Conservation (phyloP, 768 basidiomycete species). For the Thelephora ganbajun region DNA sequence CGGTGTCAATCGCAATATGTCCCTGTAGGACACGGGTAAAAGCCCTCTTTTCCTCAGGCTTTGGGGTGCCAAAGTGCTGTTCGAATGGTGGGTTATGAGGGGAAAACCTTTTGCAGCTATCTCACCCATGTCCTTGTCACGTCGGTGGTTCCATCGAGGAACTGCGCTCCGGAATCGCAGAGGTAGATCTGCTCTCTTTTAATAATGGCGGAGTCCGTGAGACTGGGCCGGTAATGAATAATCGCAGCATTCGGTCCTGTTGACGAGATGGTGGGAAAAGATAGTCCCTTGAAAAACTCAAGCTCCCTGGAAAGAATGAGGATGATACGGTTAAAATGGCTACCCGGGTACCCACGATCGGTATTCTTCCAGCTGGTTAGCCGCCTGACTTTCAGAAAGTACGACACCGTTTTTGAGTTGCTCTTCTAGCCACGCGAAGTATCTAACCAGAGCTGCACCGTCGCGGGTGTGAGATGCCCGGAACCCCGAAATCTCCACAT, state of each 20-base stretch:
- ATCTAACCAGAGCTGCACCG: slow-evolving; percentile 73
- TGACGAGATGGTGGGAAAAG: slow-evolving; percentile 87
- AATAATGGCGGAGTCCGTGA: slow-evolving; percentile 58
- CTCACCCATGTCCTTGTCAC: slow-evolving; percentile 79
- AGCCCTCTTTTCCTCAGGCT: slow-evolving; percentile 67
- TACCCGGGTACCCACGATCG: slow-evolving; percentile 44
- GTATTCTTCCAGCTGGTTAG: slow-evolving; percentile 65
- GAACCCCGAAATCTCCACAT: slow-evolving; percentile 75
- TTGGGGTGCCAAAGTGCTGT: slow-evolving; percentile 82
- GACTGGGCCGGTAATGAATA: slow-evolving; percentile 85
- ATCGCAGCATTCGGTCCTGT: slow-evolving; percentile 92
- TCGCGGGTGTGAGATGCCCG: slow-evolving; percentile 80
- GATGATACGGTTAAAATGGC: background rate
- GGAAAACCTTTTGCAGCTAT: background rate
- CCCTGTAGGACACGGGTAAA: slow-evolving; percentile 90
- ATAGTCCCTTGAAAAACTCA: slow-evolving; percentile 70
- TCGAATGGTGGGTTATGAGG: background rate
- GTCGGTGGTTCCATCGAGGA: slow-evolving; percentile 89
- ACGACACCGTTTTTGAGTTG: slow-evolving; percentile 46
- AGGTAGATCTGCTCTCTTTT: slow-evolving; percentile 66
- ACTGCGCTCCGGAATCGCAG: slow-evolving; percentile 87
- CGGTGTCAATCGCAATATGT: slow-evolving; percentile 79
- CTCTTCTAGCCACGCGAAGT: slow-evolving; percentile 94
- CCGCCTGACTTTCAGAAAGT: slow-evolving; percentile 69
- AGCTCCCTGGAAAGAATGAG: slow-evolving; percentile 39